phyloP scores from a whole-genome alignment of 768 basidiomycete genomes.

The Chalciporus pseudorubinellus region DNA sequence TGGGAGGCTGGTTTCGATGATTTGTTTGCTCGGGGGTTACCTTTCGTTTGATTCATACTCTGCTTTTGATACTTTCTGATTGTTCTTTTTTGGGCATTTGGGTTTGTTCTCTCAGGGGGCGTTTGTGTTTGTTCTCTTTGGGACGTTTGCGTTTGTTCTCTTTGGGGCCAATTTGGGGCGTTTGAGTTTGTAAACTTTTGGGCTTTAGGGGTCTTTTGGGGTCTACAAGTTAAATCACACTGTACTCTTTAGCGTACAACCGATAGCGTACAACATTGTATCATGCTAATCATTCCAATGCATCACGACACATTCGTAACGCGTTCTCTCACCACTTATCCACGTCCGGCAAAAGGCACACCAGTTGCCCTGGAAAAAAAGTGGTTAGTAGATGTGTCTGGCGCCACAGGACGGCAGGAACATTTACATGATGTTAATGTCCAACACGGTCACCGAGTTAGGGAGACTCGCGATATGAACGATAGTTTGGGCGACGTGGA shows the following conservation, averaged over 20 bases:
- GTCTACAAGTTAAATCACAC: background rate
- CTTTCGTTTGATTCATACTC: background rate
- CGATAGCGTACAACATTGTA: background rate
- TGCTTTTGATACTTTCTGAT: too few relatives aligned
- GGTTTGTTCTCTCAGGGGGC: too few relatives aligned
- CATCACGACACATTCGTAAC: background rate
- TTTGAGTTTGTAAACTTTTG: background rate
- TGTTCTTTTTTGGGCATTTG: too few relatives aligned
- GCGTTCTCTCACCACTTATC: too few relatives aligned
- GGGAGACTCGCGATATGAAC: conserved; percentile 73
- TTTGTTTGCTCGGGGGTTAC: background rate
- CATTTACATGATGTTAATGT: conserved; percentile 72
- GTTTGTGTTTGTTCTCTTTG: too few relatives aligned
- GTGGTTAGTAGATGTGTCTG: background rate
- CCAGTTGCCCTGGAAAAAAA: conserved; percentile 39
- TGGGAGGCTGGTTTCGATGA: conserved; percentile 54
- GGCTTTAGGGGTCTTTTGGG: background rate
- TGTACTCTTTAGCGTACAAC: background rate
- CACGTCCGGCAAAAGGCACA: conserved; percentile 49
- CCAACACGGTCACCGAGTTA: conserved; percentile 63
- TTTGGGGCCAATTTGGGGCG: too few relatives aligned
- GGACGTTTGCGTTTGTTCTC: too few relatives aligned
- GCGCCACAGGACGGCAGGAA: background rate
- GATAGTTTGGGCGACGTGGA: conserved; percentile 68
- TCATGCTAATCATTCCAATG: background rate